Base-by-base conservation (phyloP, 2,329 filamentous ascomycete species). In the Claviceps sp. region DNA sequence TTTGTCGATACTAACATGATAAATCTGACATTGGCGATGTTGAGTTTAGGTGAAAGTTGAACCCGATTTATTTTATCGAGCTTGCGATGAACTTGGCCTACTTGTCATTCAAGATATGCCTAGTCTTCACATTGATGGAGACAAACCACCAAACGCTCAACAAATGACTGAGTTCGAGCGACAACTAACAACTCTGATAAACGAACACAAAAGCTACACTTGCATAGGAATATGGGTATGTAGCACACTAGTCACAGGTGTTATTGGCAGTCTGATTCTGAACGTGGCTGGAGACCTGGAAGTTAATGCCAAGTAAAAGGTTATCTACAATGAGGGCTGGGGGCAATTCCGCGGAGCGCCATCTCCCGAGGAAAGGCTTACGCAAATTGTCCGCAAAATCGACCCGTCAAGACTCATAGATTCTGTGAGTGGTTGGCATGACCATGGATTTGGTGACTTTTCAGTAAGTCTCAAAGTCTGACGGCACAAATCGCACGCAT, bases 321-420 rank as follows among this genome's bases (percentile, higher is more conserved):
- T 84, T 16, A 79, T 87, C 58, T 87, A 85, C 64, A 86, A 87
- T 60, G 83, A 87, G 62, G 82, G 81, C 44, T 87, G 83, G 83
- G 82, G 79, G 2, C 83, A 87, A 59, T 65, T 77, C 2, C 70
- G 61, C 2, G 58, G 70, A 0, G 63, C 65, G 0, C 70, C 70
- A 7, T 73, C 72, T 56, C 79, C 81, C 0, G 83, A 87, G 55
- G 73, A 74, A 14, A 66, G 62, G 4, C 67, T 87, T 13, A 78
- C 79, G 0, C 69, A 76, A 1, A 62, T 73, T 0, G 73, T 87
- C 2, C 72, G 71, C 45, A 57, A 68, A 1, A 64, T 84, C 2
- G 84, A 88, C 58, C 77, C 82, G 0, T 82, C 80, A 0, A 70
- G 84, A 24, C 71, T 87, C 8, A 69, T 88, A 41, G 73, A 85